Conservation (phyloP, 495 filamentous ascomycete genomes). For the Neurospora cerealis region DNA sequence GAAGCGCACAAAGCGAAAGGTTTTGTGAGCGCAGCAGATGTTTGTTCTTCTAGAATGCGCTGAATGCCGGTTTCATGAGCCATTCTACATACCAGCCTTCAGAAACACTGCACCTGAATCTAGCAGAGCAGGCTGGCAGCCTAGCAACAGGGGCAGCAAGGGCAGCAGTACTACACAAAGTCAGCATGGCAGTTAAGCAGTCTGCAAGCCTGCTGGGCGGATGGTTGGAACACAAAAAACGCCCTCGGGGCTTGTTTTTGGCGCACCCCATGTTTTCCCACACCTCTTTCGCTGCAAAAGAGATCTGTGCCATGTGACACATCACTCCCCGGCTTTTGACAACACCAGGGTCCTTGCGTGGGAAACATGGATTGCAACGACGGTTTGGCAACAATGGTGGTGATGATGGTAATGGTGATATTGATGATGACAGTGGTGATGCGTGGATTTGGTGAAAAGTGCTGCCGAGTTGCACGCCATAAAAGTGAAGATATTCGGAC, state of each 20-base stretch:
- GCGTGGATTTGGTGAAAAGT: background rate
- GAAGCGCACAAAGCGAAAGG: background rate
- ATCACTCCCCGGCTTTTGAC: conserved; percentile 22
- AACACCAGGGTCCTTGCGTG: conserved; percentile 10
- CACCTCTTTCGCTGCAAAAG: conserved; percentile 11
- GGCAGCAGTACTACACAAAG: conserved; percentile 9
- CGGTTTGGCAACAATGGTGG: background rate
- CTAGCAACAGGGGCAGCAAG: background rate
- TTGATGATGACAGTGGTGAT: background rate
- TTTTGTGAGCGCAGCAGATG: background rate
- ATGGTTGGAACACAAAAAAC: conserved; percentile 16
- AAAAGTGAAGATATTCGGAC: background rate
- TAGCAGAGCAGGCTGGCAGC: background rate
- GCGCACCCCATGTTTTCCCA: conserved; percentile 20
- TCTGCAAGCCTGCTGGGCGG: conserved; percentile 13
- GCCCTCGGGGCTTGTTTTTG: conserved; percentile 14
- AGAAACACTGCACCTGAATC: background rate
- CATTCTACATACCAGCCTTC: background rate
- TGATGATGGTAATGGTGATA: background rate
- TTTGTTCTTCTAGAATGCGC: background rate
- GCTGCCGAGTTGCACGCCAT: background rate
- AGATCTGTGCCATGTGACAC: conserved; percentile 33
- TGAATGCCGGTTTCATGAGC: background rate
- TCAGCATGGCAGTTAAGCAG: conserved; percentile 8
- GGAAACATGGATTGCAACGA: background rate